These are phyloP conservation scores for Megacollybia platyphylla DNA, from an alignment of 1,284 basidiomycete species.

Conservation along the genomic window DNA sequence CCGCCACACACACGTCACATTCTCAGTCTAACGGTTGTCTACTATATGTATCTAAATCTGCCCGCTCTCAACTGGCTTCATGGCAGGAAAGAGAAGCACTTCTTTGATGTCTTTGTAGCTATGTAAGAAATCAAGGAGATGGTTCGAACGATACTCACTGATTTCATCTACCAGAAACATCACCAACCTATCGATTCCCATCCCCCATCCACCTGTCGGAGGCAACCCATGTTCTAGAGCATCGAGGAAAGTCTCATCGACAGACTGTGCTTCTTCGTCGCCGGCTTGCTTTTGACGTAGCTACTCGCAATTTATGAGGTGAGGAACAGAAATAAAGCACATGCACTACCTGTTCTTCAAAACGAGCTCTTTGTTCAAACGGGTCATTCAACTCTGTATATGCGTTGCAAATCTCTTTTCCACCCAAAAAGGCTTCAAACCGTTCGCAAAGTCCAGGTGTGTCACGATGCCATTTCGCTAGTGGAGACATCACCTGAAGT, in stretches of 20 bases:
- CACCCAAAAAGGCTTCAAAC: slow-evolving; percentile 97
- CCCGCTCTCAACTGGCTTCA: slow-evolving; percentile 47
- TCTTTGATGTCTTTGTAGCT: slow-evolving; percentile 71
- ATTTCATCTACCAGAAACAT: slow-evolving; percentile 94
- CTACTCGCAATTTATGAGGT: too few relatives aligned
- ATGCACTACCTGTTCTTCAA: slow-evolving; percentile 74
- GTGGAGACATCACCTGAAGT: slow-evolving; percentile 81
- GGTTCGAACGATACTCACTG: slow-evolving; percentile 37
- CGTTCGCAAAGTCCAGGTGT: slow-evolving; percentile 93
- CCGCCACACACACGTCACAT: too few relatives aligned
- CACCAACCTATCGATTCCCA: slow-evolving; percentile 88
- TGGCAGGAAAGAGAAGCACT: slow-evolving; percentile 81
- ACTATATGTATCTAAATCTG: too few relatives aligned
- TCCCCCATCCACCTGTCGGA: slow-evolving; percentile 94
- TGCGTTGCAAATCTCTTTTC: slow-evolving; percentile 96
- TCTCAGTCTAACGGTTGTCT: too few relatives aligned
- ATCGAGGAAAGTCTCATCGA: slow-evolving; percentile 75
- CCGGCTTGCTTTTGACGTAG: slow-evolving; percentile 81
- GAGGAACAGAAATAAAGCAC: too few relatives aligned
- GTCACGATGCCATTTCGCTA: slow-evolving; percentile 93
- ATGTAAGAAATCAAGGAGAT: slow-evolving; percentile 4
- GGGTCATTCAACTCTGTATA: slow-evolving; percentile 99
- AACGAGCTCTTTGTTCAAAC: slow-evolving; percentile 91
- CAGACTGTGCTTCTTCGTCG: slow-evolving; percentile 95
- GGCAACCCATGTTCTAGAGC: slow-evolving; percentile 97